Evolutionary conservation across 2,329 filamentous ascomycete species (phyloP), one percentile per base, ranked within the genome.

Genomic region (Aspergillus pseudonomiae): DNA sequence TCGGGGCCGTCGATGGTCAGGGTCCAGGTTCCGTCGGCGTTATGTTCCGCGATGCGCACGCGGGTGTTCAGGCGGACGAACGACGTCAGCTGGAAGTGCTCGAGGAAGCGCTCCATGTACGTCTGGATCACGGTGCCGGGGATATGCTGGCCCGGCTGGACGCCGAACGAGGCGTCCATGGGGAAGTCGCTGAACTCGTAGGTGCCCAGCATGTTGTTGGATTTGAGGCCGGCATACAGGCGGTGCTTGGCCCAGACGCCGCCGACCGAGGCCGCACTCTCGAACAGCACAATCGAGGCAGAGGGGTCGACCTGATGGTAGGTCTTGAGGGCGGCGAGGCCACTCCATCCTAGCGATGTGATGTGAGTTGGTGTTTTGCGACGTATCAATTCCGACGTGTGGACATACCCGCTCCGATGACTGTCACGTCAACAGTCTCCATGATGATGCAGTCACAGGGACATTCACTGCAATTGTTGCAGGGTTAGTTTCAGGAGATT

Each of bases 131-230:
- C 82, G 0, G 78, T 66, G 0, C 86, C 88, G 0, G 87, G 84
- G 56, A 91, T 85, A 72, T 90, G 87, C 58, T 88, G 73, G 19
- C 84, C 85, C 7, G 74, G 69, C 57, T 81, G 71, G 26, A 82
- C 75, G 0, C 78, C 80, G 68, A 85, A 89, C 0, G 77, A 81
- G 24, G 83, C 82, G 63, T 84, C 81, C 87, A 94, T 90, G 21
- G 90, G 89, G 64, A 91, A 92, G 69, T 92, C 91, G 0, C 87
- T 86, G 70, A 86, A 93, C 74, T 94, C 89, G 68, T 89, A 92
- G 0, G 87, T 90, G 3, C 91, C 90, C 12, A 89, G 75, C 73
- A 92, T 84, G 71, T 93, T 93, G 76, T 94, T 94, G 59, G 86
- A 88, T 70, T 88, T 90, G 56, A 94, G 82, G 1, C 86, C 88